A percentile compares a stretch with the other conserved stretches of the same genome.
Conservation (phyloP, 305 asterid species). For the Solanum hybrid region DNA sequence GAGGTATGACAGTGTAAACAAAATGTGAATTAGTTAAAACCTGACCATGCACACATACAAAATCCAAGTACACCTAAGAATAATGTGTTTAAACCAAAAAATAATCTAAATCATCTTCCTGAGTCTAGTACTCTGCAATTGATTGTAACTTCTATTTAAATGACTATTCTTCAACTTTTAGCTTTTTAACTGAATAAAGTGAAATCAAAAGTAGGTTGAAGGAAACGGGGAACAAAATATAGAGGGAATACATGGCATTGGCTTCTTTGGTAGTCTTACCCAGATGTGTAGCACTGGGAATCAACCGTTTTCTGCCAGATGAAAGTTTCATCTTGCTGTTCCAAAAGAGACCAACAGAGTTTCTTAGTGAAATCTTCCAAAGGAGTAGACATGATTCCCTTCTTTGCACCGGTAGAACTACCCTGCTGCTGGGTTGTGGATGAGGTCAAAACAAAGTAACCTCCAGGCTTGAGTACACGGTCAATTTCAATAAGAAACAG, state of each 20-base stretch:
- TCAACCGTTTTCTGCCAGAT: constrained; percentile 83
- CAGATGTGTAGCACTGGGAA: constrained; percentile 47
- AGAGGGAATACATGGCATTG: background rate
- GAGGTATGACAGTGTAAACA: background rate
- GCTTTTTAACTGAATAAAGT: background rate
- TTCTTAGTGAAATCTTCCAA: constrained; percentile 55
- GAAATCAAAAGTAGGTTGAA: background rate
- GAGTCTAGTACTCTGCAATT: background rate
- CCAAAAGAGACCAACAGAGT: constrained; percentile 74
- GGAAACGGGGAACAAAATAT: background rate
- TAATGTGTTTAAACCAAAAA: background rate
- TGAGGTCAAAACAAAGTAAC: constrained; percentile 79
- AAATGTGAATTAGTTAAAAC: background rate
- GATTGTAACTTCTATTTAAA: background rate
- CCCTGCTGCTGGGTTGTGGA: constrained; percentile 53
- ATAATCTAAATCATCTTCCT: background rate
- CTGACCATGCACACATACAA: background rate
- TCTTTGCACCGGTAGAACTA: constrained; percentile 29
- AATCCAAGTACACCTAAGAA: background rate
- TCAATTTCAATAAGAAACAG: constrained; percentile 79
- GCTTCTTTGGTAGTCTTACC: constrained; percentile 37
- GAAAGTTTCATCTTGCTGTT: constrained; percentile 71
- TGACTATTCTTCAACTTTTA: background rate
- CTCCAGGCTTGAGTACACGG: constrained; percentile 93
- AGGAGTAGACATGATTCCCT: constrained; percentile 43